These are phyloP conservation scores for Laetiporus sulphureus DNA, from an alignment of 1,284 basidiomycete species.

Conservation along the genomic window DNA sequence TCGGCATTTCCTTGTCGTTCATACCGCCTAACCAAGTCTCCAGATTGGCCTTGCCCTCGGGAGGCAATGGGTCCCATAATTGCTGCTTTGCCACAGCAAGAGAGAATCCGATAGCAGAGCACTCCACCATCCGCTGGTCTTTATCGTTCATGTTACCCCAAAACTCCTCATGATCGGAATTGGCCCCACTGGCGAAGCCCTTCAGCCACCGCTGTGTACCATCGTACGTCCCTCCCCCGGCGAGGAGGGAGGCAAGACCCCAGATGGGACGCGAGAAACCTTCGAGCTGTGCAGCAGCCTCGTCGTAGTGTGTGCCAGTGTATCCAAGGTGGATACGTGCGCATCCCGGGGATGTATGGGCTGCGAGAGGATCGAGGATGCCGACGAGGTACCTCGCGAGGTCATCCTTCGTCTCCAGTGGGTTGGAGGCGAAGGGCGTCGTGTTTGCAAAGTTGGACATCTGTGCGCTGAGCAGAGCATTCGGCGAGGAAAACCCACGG, in stretches of 20 bases:
- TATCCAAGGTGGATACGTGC: constrained; percentile 64
- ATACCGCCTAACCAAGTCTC: constrained; percentile 67
- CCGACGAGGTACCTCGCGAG: constrained; percentile 47
- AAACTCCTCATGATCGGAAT: constrained; percentile 60
- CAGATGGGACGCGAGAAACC: constrained; percentile 74
- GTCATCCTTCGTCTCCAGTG: constrained; percentile 52
- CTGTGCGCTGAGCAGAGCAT: constrained; percentile 1
- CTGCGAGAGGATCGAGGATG: constrained; percentile 59
- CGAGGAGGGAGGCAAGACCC: constrained; percentile 63
- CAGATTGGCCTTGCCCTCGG: constrained; percentile 48
- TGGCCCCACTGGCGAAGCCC: constrained; percentile 61
- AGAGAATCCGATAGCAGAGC: constrained; percentile 70
- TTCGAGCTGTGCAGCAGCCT: constrained; percentile 67
- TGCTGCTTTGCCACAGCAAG: constrained; percentile 60
- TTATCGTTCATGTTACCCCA: constrained; percentile 72
- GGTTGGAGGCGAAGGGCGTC: constrained; percentile 48
- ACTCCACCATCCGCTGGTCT: constrained; percentile 81
- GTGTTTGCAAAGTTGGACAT: constrained; percentile 24
- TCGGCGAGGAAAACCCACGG: too few species aligned
- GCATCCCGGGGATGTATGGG: constrained; percentile 68
- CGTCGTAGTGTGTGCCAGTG: constrained; percentile 74
- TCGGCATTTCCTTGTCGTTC: constrained; percentile 70
- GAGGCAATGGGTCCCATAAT: constrained; percentile 55
- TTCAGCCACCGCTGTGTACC: constrained; percentile 55
- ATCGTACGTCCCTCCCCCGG: constrained; percentile 53